Conservation (phyloP, 164 flowering plant species). For the Piper longum region DNA sequence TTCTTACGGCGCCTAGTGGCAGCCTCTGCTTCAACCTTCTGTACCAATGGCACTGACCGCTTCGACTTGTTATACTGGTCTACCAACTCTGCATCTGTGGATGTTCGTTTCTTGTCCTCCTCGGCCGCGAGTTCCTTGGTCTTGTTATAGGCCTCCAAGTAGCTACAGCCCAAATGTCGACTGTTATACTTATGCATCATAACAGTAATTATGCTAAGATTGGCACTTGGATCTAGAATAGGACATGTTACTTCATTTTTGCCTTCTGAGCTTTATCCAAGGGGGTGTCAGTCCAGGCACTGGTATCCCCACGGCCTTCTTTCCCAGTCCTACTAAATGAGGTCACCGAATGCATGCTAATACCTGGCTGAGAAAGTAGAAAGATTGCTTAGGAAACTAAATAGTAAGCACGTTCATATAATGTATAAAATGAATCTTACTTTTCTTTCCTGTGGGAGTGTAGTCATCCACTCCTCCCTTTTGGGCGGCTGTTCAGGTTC, state of each 20-base stretch:
- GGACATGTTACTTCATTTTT: constrained; percentile 45
- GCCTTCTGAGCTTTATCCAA: constrained; percentile 73
- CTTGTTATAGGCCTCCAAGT: constrained; percentile 78
- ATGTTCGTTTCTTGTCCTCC: constrained; percentile 28
- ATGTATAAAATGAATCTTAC: constrained; percentile 21
- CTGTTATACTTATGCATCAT: background rate
- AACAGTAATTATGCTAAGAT: background rate
- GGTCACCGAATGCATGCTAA: constrained; percentile 49
- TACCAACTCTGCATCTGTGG: constrained; percentile 68
- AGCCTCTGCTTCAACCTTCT: constrained; percentile 58
- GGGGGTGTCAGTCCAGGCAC: constrained; percentile 86
- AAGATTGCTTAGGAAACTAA: background rate
- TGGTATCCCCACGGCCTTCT: constrained; percentile 94
- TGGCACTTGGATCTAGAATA: background rate
- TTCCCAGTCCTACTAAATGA: constrained; percentile 46
- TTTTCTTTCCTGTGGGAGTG: constrained; percentile 85
- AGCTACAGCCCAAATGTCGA: constrained; percentile 29
- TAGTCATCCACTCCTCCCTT: constrained; percentile 98
- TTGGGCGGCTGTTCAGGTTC: constrained; percentile 34
- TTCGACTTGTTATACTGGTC: constrained; percentile 65
- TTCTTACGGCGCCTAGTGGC: constrained; percentile 31
- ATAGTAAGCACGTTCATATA: background rate
- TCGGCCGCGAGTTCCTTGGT: constrained; percentile 66
- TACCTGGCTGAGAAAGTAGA: constrained; percentile 40
- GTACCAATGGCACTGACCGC: constrained; percentile 70